Base-by-base conservation (phyloP, 1,139 yeast species). In the Blastobotrys buckinghamii region DNA sequence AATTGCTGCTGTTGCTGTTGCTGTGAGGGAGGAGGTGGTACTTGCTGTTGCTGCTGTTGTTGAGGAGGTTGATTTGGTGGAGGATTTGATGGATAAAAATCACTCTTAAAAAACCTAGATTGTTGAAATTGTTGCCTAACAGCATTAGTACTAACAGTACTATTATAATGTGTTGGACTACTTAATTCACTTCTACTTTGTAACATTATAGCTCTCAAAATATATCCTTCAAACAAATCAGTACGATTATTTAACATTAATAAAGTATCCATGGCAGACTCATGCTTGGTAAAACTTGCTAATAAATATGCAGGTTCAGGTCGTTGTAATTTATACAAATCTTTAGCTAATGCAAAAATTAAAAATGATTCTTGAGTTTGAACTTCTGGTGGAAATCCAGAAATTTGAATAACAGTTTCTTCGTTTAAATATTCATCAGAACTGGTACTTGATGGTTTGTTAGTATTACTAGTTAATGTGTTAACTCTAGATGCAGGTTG, bases 321-420 rank as follows among this genome's bases (percentile, higher is more conserved):
- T 33, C 60, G 51, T 56, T 86, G 95, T 46, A 85, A 75, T 55
- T 72, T 67, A 33, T 81, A 64, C 56, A 84, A 87, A 58, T 87
- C 95, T 50, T 77, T 73, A 17, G 95, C 95, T 56, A 90, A 74
- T 7, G 96, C 78, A 63, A 90, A 90, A 30, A 90, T 74, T 33
- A 86, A 73, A 39, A 79, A 74, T 17, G 92, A 84, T 65, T 90
- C 97, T 24, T 44, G 51, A 39, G 40, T 32, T 15, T 39, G 24
- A 12, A 30, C 20, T 22, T 33, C 39, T 7, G 16, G 15, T 15
- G 43, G 43, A 35, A 40, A 40, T 2, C 35, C 35, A 6, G 35
- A 27, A 4, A 40, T 10, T 19, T 36, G 39, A 19, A 36, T 26
- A 6, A 20, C 15, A 26, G 17, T 5, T 13, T 36, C 39, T 7